Percentiles rank a stretch among this genome's conserved stretches.
Evolutionary conservation across 371 early-diverging fungal genomes (phyloP).

Genomic region (Apophysomyces sp.): DNA sequence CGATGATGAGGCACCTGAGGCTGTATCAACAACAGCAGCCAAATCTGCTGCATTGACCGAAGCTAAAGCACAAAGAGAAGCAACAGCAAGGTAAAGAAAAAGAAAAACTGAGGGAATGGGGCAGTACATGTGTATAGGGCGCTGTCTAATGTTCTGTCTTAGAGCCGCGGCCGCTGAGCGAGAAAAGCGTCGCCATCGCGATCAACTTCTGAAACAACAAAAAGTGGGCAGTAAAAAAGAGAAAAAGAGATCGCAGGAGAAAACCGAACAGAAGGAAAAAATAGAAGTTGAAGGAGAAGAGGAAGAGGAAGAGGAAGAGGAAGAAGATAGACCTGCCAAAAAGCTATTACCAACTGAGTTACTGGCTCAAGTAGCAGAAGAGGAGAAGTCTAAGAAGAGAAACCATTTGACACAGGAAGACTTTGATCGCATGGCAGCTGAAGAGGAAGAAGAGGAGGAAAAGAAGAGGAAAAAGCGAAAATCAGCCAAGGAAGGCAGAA

Average conservation of each 20-base stretch:
- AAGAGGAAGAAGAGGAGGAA: conserved; percentile 43
- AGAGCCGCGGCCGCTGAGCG: conserved; percentile 34
- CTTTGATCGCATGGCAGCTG: conserved; percentile 47
- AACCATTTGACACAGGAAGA: conserved; percentile 45
- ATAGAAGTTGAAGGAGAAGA: conserved; percentile 17
- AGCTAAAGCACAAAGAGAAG: conserved; percentile 34
- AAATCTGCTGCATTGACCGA: conserved; percentile 22
- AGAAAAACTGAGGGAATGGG: background rate
- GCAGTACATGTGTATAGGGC: too few relatives aligned
- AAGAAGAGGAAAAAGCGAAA: conserved; percentile 22
- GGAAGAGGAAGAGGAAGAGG: conserved; percentile 18
- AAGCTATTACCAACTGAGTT: conserved; percentile 33
- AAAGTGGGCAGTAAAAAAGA: conserved; percentile 41
- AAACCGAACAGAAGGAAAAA: conserved; percentile 11
- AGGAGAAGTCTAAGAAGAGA: conserved; percentile 37
- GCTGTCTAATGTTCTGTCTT: background rate
- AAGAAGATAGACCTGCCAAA: conserved; percentile 7
- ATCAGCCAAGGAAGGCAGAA: conserved; percentile 12
- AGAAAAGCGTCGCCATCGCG: conserved; percentile 46
- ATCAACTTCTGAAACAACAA: conserved; percentile 45
- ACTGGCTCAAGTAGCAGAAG: conserved; percentile 35
- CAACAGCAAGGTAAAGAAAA: conserved; percentile 37
- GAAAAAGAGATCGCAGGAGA: conserved; percentile 5
- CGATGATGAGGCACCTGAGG: conserved; percentile 53
- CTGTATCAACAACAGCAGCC: conserved; percentile 36